phyloP scores from a whole-genome alignment of 306 rosid genomes.

The Rosa persica region DNA sequence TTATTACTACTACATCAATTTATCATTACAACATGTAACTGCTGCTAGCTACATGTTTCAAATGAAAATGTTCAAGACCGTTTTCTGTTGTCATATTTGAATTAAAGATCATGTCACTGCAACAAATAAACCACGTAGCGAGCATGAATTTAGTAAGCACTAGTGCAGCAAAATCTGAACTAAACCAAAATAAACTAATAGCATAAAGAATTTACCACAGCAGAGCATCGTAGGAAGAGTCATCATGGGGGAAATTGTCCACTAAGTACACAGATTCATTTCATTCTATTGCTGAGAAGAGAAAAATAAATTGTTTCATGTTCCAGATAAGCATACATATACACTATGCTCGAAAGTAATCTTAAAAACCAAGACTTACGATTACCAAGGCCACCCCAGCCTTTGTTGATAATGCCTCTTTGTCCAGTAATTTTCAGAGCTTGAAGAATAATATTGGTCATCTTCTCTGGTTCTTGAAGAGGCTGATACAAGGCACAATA shows the following conservation, averaged over 20 bases:
- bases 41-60: neutral
- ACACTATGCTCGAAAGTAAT: neutral
- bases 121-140: neutral
- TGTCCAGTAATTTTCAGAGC: conserved; percentile 78
- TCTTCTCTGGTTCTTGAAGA: conserved; percentile 65
- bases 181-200: conserved; percentile 5
- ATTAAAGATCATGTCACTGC: neutral
- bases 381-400: conserved; percentile 96
- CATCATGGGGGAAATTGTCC: conserved; percentile 97
- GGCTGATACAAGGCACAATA: conserved; percentile 53
- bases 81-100: neutral
- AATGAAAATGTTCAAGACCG: neutral
- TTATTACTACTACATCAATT: neutral
- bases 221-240: conserved; percentile 78
- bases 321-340: neutral
- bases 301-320: neutral
- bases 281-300: conserved; percentile 57
- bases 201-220: conserved; percentile 59
- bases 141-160: neutral
- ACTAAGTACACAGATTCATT: conserved; percentile 60
- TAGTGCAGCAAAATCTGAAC: conserved; percentile 2
- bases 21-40: neutral
- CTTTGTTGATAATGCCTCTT: conserved; percentile 90
- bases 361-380: conserved; percentile 52
- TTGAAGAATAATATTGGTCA: conserved; percentile 69